phyloP scores from a whole-genome alignment of 2,329 filamentous ascomycete species.

The Nigrospora sphaerica region DNA sequence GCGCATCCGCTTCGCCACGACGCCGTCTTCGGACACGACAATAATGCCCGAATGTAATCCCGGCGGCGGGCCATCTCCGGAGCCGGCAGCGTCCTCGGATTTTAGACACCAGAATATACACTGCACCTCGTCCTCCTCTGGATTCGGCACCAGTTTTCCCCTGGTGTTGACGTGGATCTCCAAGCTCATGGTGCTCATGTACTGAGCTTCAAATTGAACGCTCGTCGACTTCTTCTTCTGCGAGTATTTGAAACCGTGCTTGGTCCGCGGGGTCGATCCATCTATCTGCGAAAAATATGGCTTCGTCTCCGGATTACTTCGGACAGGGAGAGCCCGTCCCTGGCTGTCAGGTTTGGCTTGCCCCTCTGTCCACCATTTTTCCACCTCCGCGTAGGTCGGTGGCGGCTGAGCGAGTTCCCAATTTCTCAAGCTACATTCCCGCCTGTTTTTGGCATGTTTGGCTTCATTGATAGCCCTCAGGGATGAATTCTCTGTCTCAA shows the following conservation, averaged over 20 bases:
- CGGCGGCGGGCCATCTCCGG: constrained; percentile 34
- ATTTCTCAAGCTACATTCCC: constrained; percentile 52
- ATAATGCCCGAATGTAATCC: constrained; percentile 64
- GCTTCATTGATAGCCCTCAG: constrained; percentile 46
- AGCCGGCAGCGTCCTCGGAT: constrained; percentile 58
- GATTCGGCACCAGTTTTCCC: constrained; percentile 75
- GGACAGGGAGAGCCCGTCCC: constrained; percentile 11
- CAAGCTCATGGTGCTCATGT: constrained; percentile 95
- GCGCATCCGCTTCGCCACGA: constrained; percentile 52
- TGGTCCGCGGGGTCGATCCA: constrained; percentile 75
- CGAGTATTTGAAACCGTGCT: constrained; percentile 78
- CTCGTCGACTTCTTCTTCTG: constrained; percentile 68
- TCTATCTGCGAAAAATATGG: constrained; percentile 74
- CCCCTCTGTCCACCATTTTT: constrained; percentile 54
- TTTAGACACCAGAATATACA: constrained; percentile 89
- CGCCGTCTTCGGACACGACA: constrained; percentile 57
- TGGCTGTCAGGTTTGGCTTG: constrained; percentile 10
- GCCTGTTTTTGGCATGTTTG: constrained; percentile 42
- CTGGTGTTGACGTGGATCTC: constrained; percentile 89
- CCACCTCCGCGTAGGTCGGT: constrained; percentile 64
- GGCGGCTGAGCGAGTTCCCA: constrained; percentile 75
- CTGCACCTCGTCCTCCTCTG: constrained; percentile 80
- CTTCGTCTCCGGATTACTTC: constrained; percentile 12
- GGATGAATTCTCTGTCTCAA: constrained; percentile 35
- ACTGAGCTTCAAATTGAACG: constrained; percentile 77